Evolutionary conservation across 192 early-diverging fungal species (phyloP), one percentile per base, ranked within the genome.

Genomic region (Pilaira anomala): DNA sequence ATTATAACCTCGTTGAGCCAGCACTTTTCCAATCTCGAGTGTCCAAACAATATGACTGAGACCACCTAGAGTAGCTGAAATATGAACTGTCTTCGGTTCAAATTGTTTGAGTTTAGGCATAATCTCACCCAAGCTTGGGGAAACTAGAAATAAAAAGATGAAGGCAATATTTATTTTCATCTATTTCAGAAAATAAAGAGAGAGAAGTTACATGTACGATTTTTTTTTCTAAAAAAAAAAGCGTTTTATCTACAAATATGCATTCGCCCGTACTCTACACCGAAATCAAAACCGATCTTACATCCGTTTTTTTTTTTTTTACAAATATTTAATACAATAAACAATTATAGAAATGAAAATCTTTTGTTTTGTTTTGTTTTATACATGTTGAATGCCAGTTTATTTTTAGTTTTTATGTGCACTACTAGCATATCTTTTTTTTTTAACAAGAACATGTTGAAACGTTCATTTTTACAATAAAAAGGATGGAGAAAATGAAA

Each of bases 391-490:
- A 62, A 62, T 62, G 60, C 44, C 45, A 36, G 42, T 62, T 62
- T 36, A 22, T 62, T 50, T 62, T 40, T 58, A 48, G 29, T 60
- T 60, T 60, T 60, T 62, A 41, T 30, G 48, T 62, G 60, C 60
- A 62, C 16, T 26, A 29, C 45, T 30, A 60, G 45, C 45, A 44
- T 44, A 22, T 28, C 26, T 36, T 36, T 36, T 36, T 36, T 49
- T 42, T 42, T 26, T 18, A 62, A 48, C 26, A 26, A 63, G 53
- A 66, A 66, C 64, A 66, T 66, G 64, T 66, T 66, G 64, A 66
- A 57, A 66, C 63, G 54, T 66, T 57, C 53, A 41, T 55, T 57
- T 49, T 28, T 41, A 63, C 46, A 49, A 53, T 45, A 9, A 36
- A 36, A 36, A 33, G 30, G 30, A 7, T 33, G 33, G 33, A 6